These are phyloP conservation scores for Kitagawia praeruptora DNA, from an alignment of 129 eudicot species.

Conservation along the genomic window DNA sequence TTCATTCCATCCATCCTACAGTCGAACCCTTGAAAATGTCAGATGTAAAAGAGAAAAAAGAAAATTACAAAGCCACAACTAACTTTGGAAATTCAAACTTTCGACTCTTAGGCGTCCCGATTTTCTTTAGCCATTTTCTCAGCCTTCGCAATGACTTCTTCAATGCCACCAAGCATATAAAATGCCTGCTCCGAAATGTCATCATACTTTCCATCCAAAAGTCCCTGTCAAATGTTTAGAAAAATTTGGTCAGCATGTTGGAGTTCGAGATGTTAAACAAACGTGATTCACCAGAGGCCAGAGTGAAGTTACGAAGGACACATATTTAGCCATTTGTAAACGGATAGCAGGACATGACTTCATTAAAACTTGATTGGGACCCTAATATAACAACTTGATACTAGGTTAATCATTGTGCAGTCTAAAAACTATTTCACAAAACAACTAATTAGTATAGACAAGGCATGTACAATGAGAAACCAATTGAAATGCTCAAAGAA, in stretches of 20 bases:
- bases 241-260: neutral
- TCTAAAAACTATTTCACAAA: no score
- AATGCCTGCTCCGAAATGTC: conserved; percentile 83
- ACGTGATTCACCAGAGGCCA: neutral
- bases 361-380: no score
- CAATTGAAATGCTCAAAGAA: neutral
- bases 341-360: no score
- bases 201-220: conserved; percentile 88
- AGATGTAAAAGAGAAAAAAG: neutral
- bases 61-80: conserved; percentile 5
- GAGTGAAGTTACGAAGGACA: no score
- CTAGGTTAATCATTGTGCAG: no score
- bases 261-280: neutral
- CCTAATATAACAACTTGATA: no score
- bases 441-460: neutral
- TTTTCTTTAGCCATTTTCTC: conserved; percentile 75
- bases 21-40: neutral
- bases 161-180: conserved; percentile 97
- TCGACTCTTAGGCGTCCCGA: conserved; percentile 13
- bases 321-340: no score
- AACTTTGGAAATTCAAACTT: conserved; percentile 3
- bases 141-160: conserved; percentile 89
- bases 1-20: conserved; percentile 13
- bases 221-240: conserved; percentile 39
- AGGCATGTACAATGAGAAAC: neutral